Conservation (phyloP, 176 grass and related monocot species). For the Dendrocalamus sinicus region DNA sequence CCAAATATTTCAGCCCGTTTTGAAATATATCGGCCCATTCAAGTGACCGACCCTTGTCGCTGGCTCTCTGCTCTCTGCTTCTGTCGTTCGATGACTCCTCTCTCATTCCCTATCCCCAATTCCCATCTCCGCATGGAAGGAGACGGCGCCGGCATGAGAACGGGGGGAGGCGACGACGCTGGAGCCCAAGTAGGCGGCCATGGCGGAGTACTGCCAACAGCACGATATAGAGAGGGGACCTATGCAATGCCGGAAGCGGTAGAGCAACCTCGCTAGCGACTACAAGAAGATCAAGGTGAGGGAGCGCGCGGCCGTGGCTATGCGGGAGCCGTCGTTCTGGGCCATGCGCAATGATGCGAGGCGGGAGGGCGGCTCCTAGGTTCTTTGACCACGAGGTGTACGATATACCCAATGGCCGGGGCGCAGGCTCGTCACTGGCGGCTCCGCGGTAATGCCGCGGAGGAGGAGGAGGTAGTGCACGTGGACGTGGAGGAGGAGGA, state of each 20-base stretch:
- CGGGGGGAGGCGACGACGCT: slow-evolving; percentile 18
- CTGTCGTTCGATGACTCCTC: too few species aligned
- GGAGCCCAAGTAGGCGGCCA: slow-evolving; percentile 88
- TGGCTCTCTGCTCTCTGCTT: too few species aligned
- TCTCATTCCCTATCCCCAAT: too few species aligned
- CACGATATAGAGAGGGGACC: slow-evolving; percentile 78
- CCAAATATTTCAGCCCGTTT: too few species aligned
- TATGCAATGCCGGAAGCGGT: slow-evolving; percentile 93
- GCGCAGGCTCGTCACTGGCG: background rate
- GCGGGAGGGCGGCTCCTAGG: slow-evolving; percentile 70
- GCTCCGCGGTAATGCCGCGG: slow-evolving; percentile 44
- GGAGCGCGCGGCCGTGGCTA: slow-evolving; percentile 53
- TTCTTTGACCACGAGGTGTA: slow-evolving; percentile 97
- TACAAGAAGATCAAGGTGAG: slow-evolving; percentile 99
- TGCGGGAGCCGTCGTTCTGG: slow-evolving; percentile 78
- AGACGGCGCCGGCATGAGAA: too few species aligned
- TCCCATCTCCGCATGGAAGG: too few species aligned
- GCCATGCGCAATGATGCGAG: slow-evolving; percentile 90
- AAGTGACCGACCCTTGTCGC: too few species aligned
- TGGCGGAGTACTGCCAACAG: slow-evolving; percentile 77
- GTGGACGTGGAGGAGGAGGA: slow-evolving; percentile 40
- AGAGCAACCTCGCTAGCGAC: slow-evolving; percentile 95
- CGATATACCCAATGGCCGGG: slow-evolving; percentile 76
- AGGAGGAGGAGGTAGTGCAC: slow-evolving; percentile 11
- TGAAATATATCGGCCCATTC: too few species aligned